Percentiles rank a stretch among this genome's conserved stretches.
These are phyloP conservation scores for Aureobasidium lini DNA, from an alignment of 2,329 filamentous ascomycete species.

Conservation along the genomic window DNA sequence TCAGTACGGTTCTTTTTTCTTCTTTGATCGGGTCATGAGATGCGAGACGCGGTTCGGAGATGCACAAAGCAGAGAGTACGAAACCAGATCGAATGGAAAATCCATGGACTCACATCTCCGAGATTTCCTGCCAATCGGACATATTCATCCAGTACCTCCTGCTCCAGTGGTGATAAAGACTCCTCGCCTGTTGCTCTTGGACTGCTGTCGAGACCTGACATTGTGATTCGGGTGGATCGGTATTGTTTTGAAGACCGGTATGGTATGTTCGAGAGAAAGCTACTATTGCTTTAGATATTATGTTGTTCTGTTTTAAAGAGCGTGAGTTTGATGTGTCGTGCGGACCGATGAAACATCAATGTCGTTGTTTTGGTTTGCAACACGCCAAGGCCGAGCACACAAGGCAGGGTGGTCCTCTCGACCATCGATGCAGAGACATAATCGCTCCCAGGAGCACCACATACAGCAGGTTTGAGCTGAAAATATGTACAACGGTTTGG, in stretches of 20 bases:
- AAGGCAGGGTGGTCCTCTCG: not conserved
- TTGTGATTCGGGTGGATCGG: not conserved
- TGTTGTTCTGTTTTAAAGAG: no score
- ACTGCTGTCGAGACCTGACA: slow-evolving; percentile 7
- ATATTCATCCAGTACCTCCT: slow-evolving; percentile 93
- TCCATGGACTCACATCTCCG: slow-evolving; percentile 63
- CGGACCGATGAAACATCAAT: not conserved
- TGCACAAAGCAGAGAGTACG: not conserved
- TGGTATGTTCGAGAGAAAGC: no score
- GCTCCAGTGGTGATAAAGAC: slow-evolving; percentile 67
- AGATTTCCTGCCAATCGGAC: slow-evolving; percentile 80
- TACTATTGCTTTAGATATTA: no score
- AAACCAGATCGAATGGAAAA: not conserved
- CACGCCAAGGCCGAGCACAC: not conserved
- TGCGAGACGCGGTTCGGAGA: no score
- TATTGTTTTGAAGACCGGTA: no score
- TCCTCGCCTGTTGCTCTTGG: slow-evolving; percentile 20
- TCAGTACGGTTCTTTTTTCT: not conserved
- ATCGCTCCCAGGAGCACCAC: not conserved
- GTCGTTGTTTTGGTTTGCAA: not conserved
- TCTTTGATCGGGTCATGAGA: not conserved
- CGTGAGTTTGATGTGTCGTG: not conserved
- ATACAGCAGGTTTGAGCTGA: no score
- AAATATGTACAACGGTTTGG: no score
- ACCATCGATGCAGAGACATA: not conserved